Conservation (phyloP, 768 basidiomycete genomes). For the Mycena galopus region DNA sequence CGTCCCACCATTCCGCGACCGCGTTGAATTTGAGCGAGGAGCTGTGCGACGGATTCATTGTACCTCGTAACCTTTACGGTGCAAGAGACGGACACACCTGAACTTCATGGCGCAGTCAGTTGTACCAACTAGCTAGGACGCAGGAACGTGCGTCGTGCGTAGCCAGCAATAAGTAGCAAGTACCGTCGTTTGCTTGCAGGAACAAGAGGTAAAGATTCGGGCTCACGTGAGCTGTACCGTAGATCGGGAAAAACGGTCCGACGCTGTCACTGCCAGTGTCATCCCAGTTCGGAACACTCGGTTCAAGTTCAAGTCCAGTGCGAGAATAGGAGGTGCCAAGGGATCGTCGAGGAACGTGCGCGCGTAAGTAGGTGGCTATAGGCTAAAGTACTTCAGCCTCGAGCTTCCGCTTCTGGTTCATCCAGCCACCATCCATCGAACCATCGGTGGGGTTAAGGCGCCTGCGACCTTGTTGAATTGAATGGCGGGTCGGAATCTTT, state of each 20-base stretch:
- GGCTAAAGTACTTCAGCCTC: too few relatives aligned
- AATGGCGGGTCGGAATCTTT: too few relatives aligned
- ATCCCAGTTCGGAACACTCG: too few relatives aligned
- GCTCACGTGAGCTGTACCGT: neutral
- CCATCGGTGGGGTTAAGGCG: too few relatives aligned
- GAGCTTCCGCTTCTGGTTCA: too few relatives aligned
- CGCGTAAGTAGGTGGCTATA: neutral
- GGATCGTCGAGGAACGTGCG: neutral
- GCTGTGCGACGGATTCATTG: slow-evolving; percentile 51
- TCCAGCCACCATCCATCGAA: too few relatives aligned
- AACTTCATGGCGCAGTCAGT: slow-evolving; percentile 68
- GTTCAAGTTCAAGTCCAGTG: neutral
- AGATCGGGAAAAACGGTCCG: neutral
- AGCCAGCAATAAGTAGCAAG: neutral
- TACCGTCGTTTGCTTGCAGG: too few relatives aligned
- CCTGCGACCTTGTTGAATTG: too few relatives aligned
- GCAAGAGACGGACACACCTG: slow-evolving; percentile 54
- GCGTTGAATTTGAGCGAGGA: slow-evolving; percentile 93
- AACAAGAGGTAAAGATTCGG: neutral
- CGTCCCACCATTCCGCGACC: slow-evolving; percentile 92
- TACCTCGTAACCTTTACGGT: slow-evolving; percentile 1
- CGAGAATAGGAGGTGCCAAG: neutral
- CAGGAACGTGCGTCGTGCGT: slow-evolving; percentile 16
- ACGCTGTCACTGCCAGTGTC: too few relatives aligned
- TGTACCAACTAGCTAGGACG: neutral